Percentiles rank a stretch among this genome's conserved stretches.
phyloP scores from a whole-genome alignment of 73 alveolate genomes.

The Paramecium sonneborni region DNA sequence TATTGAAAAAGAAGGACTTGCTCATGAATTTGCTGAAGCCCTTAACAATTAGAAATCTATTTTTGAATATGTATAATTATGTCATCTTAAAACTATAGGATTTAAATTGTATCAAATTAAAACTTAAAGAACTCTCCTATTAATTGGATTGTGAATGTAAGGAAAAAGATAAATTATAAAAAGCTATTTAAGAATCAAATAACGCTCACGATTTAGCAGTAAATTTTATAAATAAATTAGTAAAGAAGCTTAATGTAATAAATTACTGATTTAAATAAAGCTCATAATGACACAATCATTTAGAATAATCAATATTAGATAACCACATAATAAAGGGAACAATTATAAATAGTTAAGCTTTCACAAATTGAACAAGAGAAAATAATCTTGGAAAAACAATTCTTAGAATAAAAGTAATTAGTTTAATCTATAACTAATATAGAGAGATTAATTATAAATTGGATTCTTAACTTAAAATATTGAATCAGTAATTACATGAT shows the following conservation, averaged over 20 bases:
- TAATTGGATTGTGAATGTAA: slow-evolving; percentile 1
- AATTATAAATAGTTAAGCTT: neutral
- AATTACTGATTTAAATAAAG: slow-evolving; percentile 12
- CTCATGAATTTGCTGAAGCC: slow-evolving; percentile 21
- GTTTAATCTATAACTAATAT: neutral
- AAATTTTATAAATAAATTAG: neutral
- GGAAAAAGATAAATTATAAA: slow-evolving; percentile 8
- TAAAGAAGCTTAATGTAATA: slow-evolving; percentile 18
- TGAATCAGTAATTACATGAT: neutral
- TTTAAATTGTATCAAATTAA: neutral
- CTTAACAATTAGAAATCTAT: neutral
- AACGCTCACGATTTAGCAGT: neutral
- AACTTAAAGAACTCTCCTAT: neutral
- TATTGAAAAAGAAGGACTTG: neutral
- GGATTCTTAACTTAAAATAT: neutral
- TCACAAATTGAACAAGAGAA: slow-evolving; percentile 4
- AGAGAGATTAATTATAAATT: slow-evolving; percentile 4
- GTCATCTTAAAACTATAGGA: neutral
- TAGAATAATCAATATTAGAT: slow-evolving; percentile 12
- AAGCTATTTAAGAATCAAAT: neutral
- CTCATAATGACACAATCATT: slow-evolving; percentile 1
- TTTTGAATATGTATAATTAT: neutral
- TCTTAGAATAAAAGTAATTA: neutral
- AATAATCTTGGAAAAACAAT: neutral
- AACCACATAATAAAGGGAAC: neutral